Base-by-base conservation (phyloP, 805 yeast genomes). In the Wickerhamomyces silvicola region DNA sequence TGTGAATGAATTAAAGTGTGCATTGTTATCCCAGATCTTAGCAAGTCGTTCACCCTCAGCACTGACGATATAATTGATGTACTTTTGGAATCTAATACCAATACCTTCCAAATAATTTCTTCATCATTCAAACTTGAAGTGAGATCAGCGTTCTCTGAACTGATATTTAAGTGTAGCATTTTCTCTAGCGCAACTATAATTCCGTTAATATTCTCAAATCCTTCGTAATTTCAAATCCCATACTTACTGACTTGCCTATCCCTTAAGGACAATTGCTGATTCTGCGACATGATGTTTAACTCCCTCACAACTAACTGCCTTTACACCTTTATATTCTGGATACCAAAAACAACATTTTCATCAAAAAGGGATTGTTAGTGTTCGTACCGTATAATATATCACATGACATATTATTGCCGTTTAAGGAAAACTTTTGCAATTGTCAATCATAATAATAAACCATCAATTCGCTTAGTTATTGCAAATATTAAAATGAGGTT, bases 21-120 rank as follows among this genome's bases (percentile, higher is more conserved):
- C 49, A 87, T 80, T 0, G 99, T 92, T 35, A 92, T 79, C 8
- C 98, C 98, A 52, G 85, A 83, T 44, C 81, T 76, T 45, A 92
- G 68, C 43, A 92, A 66, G 55, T 94, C 98, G 47, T 86, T 86
- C 39, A 90, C 96, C 37, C 97, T 68, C 35, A 92, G 60, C n/a
- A 92, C 90, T 6, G 95, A 82, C 3, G 97, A 87, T 6, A 92
- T 73, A 25, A 92, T 81, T 12, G 82, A 81, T 19, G 94, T 83
- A 24, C 95, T 83, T 37, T 78, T 72, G 24, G 67, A 56, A 55
- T 92, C 99, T 43, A 92, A 68, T 5, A 92, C 74, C 30, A 92
- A 68, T 7, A 84, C 95, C 52, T 92, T 92, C 99, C 98, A 92
- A 18, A 80, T 68, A 33, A 84, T 68, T 42, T 80, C 86, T 45